Percentiles rank a stretch among this genome's conserved stretches.
Conservation (phyloP, 73 alveolate genomes). For the Symbiodinium natans region DNA sequence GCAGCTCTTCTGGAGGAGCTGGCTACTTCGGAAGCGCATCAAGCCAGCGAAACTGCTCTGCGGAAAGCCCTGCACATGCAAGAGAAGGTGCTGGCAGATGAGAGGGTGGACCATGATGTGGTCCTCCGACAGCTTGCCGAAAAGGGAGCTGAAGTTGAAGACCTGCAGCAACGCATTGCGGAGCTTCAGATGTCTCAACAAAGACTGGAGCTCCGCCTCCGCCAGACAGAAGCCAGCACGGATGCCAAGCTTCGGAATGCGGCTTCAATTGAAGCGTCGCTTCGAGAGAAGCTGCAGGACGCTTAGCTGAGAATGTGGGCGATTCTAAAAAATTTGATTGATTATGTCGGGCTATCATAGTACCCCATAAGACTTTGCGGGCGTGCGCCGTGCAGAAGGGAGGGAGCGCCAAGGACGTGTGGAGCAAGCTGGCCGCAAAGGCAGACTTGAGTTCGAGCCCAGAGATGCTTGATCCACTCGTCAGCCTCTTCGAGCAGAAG, state of each 20-base stretch:
- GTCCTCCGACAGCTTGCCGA: conserved; percentile 36
- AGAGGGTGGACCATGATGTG: conserved; percentile 39
- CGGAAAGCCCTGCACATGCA: conserved; percentile 58
- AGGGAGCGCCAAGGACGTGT: not conserved
- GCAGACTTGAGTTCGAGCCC: not conserved
- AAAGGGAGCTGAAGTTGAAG: not conserved
- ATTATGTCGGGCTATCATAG: too few species aligned
- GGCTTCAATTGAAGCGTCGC: conserved; percentile 29
- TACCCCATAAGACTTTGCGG: not conserved
- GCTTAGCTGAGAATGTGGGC: not conserved
- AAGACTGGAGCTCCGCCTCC: conserved; percentile 36
- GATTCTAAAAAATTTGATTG: not conserved
- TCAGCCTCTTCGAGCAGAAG: not conserved
- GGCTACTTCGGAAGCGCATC: conserved; percentile 56
- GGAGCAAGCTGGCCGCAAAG: not conserved
- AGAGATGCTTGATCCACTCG: not conserved
- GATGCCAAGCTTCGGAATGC: conserved; percentile 65
- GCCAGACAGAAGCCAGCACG: conserved; percentile 4
- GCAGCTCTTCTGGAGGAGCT: conserved; percentile 8
- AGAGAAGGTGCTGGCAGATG: conserved; percentile 61
- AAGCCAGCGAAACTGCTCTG: conserved; percentile 69
- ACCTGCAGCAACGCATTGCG: conserved; percentile 7
- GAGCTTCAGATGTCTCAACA: conserved; percentile 8
- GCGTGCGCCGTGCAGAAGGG: not conserved
- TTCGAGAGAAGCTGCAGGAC: conserved; percentile 76